Evolutionary conservation across 306 rosid genomes (phyloP), one percentile per base, ranked within the genome.

Genomic region (Luffa acutangula): DNA sequence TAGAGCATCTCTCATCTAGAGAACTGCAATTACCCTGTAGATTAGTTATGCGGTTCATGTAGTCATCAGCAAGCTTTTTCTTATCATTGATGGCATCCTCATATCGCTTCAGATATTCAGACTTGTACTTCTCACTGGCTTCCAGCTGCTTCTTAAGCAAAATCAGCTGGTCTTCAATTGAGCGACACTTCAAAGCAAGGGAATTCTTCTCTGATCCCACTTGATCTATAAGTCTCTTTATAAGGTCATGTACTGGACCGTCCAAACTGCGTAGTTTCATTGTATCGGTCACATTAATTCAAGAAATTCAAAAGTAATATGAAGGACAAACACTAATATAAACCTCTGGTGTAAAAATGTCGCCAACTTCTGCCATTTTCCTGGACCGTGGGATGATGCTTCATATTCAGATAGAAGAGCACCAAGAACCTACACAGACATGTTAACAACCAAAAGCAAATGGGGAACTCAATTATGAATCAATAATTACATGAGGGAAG

Each of bases 41-140:
- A 57, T 89, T 96, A 71, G 86, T 80, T 63, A 96, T 90, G 70
- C 99, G 97, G 83, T 79, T 81, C 93, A 83, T 90, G 80, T 96
- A 96, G 51, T 93, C 97, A 85, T 91, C 98, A n/a, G 91, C 87
- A 45, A 93, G 84, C 86, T 84, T 86, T 80, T 93, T 91, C 89
- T 93, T 91, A 80, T 93, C 99, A 41, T 91, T 86, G 76, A 91
- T 74, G 41, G 99, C 96, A 82, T 90, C 94, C 85, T 96, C 96
- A 48, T 91, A 91, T 36, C 98, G 92, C 83, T 86, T 96, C 67
- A 90, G 79, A 85, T 93, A 93, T 80, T 93, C 93, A 1, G 92
- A 85, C 83, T 91, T 96, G 21, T 90, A 91, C 75, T 84, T 87
- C 87, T 91, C 96, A 63, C 87, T 86, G 79, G 91, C 93, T 85